These are phyloP conservation scores for Phytophthora sojae DNA, from an alignment of 352 stramenopile genomes.

Conservation along the genomic window DNA sequence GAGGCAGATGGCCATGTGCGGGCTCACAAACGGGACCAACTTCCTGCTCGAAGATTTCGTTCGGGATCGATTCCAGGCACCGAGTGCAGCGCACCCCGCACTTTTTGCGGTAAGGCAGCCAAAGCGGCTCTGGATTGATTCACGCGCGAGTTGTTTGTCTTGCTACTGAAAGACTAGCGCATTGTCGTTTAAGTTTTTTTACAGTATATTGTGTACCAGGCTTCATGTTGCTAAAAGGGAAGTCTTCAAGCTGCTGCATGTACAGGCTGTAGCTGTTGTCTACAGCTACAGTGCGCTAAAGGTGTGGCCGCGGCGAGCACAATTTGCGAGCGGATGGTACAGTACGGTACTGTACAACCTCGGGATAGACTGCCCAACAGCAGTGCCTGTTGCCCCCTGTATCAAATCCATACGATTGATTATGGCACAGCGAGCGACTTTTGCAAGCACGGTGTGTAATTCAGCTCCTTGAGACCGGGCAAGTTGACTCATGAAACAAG, in stretches of 20 bases:
- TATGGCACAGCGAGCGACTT: background rate
- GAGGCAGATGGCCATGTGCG: background rate
- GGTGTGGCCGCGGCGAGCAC: background rate
- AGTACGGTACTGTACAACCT: background rate
- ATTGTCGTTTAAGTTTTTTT: no score
- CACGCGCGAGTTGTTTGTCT: background rate
- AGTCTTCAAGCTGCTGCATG: no score
- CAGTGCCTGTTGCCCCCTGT: background rate
- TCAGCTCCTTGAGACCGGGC: background rate
- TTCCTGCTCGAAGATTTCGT: background rate
- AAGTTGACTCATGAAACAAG: background rate
- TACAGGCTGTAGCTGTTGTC: no score
- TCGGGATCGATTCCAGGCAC: background rate
- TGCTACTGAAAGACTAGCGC: background rate
- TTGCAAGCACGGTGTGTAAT: background rate
- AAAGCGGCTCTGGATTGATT: background rate
- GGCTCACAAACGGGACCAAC: background rate
- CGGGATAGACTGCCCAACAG: background rate
- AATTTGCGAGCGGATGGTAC: background rate
- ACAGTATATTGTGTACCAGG: no score
- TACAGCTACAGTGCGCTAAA: background rate
- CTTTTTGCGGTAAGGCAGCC: background rate
- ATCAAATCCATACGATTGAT: background rate
- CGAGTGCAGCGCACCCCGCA: background rate
- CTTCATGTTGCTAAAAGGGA: no score